Percentiles rank a stretch among this genome's conserved stretches.
phyloP scores from a whole-genome alignment of 257 asterid species.

The Solanum bulbocastanum region DNA sequence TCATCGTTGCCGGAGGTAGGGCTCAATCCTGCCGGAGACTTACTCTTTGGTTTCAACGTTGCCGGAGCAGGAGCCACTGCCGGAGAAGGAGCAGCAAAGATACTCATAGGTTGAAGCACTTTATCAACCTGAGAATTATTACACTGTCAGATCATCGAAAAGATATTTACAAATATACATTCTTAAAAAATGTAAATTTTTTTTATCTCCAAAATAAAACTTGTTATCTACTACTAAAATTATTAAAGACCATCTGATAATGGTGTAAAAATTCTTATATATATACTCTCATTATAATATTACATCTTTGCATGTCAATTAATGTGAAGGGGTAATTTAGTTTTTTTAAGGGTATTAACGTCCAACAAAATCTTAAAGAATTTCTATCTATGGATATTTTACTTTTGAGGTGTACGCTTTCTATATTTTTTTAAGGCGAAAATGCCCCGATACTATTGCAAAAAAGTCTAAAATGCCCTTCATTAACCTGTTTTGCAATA shows the following conservation, averaged over 20 bases:
- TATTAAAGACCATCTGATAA: neutral
- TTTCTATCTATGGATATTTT: too few species aligned
- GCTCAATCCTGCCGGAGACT: constrained; percentile 6
- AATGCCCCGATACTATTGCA: rapidly evolving
- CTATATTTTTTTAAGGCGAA: too few species aligned
- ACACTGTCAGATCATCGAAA: neutral
- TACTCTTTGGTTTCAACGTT: constrained; percentile 7
- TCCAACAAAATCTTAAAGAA: too few species aligned
- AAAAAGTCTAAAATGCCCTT: neutral
- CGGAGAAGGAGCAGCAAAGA: constrained; percentile 60
- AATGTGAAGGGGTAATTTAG: neutral
- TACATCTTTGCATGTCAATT: neutral
- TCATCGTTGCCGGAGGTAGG: constrained; percentile 28
- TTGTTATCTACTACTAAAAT: too few species aligned
- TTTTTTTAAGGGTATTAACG: too few species aligned
- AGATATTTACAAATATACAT: neutral
- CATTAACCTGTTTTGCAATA: neutral
- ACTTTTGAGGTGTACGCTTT: too few species aligned
- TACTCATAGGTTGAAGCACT: constrained; percentile 71
- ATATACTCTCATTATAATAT: neutral
- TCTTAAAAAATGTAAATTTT: too few species aligned
- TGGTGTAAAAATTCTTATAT: neutral
- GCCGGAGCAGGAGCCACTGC: constrained; percentile 31
- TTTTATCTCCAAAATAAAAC: too few species aligned
- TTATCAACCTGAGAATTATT: constrained; percentile 25